Evolutionary conservation across 2,329 filamentous ascomycete genomes (phyloP), one percentile per base, ranked within the genome.

Genomic region (Colletotrichum orchidophilum): DNA sequence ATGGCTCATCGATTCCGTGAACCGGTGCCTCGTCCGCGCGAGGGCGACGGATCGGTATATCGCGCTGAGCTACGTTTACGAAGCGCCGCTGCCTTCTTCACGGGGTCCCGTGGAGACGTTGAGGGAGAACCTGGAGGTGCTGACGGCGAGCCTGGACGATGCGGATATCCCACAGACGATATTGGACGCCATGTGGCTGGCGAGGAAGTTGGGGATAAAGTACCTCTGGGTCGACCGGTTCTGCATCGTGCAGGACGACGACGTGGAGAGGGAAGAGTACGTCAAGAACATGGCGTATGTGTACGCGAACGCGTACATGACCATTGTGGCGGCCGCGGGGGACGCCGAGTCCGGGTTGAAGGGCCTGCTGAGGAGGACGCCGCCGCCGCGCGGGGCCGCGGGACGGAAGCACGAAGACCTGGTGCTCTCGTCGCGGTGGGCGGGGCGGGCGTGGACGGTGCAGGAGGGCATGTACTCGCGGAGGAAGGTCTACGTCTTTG

Each of bases 11-110:
- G 83, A 85, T 70, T 79, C 80, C 13, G 79, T 81, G 35, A 81
- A 83, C 53, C 78, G 79, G 7, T 76, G 80, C 55, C 76, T 85
- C 26, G 82, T 85, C 6, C 79, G 77, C 18, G 77, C 82, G 15
- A 78, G 79, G n/a, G 78, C 81, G 2, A 75, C 76, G 11, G 82
- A 85, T 57, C 76, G 82, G 39, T 86, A 85, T 60, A 74, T 84
- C 4, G 82, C 84, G n/a, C 78, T 86, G 27, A 85, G 83, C 76
- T 86, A 86, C 73, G 83, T 85, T 39, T 84, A 82, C 78, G 82
- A 81, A 8, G 71, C 75, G 13, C 73, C 77, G 5, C 76, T 79
- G 5, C 74, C 74, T 11, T 60, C 60, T 21, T 46, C 66, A 52
- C 49, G 58, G 54, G 65, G 70, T 12, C 75, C 75, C 5, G 74